Conservation (phyloP, 1,284 basidiomycete species). For the Pseudozyma tsukubaensis region DNA sequence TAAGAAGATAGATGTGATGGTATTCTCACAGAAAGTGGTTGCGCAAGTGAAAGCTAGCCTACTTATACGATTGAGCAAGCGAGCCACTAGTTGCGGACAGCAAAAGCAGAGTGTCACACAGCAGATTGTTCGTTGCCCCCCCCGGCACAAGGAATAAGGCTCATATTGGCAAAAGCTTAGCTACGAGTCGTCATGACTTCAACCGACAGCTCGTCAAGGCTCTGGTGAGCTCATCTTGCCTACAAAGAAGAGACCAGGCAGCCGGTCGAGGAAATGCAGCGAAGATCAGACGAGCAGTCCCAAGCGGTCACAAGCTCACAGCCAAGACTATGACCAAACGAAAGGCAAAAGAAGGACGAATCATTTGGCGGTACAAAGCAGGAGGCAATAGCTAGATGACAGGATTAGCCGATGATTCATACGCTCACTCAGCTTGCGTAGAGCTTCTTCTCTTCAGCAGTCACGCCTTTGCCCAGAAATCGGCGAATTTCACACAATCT, state of each 20-base stretch:
- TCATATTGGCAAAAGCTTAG: neutral
- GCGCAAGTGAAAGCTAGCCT: neutral
- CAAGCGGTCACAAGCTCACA: neutral
- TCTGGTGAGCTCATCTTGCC: slow-evolving; percentile 24
- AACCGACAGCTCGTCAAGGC: slow-evolving; percentile 9
- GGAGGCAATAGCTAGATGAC: neutral
- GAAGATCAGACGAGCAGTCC: neutral
- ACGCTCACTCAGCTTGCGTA: slow-evolving; percentile 39
- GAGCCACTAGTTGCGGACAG: neutral
- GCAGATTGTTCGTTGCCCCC: too few relatives aligned
- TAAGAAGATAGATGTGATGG: neutral
- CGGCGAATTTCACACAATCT: slow-evolving; percentile 2
- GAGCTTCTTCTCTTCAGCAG: neutral
- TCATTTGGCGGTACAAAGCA: neutral
- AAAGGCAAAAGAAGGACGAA: neutral
- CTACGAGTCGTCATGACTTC: slow-evolving; percentile 16
- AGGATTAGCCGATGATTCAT: slow-evolving; percentile 29
- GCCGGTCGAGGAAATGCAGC: neutral
- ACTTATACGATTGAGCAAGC: slow-evolving; percentile 2
- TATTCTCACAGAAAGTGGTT: neutral
- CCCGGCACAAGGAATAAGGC: neutral
- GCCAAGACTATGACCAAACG: neutral
- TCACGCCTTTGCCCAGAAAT: neutral
- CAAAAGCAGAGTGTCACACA: neutral
- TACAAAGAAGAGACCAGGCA: neutral